Base-by-base conservation (phyloP, 768 basidiomycete genomes). In the Cystobasidium tubakii region DNA sequence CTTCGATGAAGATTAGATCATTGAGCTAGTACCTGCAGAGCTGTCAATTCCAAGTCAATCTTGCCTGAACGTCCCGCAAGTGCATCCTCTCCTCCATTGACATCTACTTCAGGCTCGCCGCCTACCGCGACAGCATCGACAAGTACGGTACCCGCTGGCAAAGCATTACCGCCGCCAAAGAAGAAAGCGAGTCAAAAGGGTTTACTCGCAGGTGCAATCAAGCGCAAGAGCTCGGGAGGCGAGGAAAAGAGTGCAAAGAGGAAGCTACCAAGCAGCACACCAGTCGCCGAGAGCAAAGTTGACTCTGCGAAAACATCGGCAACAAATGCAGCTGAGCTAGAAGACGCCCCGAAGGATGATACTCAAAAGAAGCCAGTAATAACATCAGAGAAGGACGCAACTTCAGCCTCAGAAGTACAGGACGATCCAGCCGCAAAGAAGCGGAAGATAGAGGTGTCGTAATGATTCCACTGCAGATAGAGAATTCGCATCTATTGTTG, bases 201-300 rank as follows among this genome's bases (percentile, higher is more conserved):
- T 17, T 27, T 69, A 44, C 50, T 69, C 19, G 66, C 66, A 43
- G 66, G 66, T 23, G 66, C 66, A 15, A 69, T 69, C 46, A 69
- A 69, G 46, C 66, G 66, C 19, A 69, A 69, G 44, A 44, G 23
- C 23, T 69, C 66, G 9, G 66, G 42, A 17, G 66, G 43, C 50
- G 66, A 69, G 12, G 44, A 69, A 29, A 43, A 69, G 12, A 27
- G 7, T 42, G 25, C 13, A 25, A 65, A 65, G 34, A 3, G 27
- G 19, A 36, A 36, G 44, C 39, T 43, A 1, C 10, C 63, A 15
- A 65, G 63, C 29, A 65, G 63, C 44, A 36, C n/a, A 7, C 63
- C 23, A 42, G 25, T 21, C 10, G 44, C 15, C 7, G 25, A 27
- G 29, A 43, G 63, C 39, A 65, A 65, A 23, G 63, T 33, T 10